Percentiles rank a stretch among this genome's conserved stretches.
These are phyloP conservation scores for Austroboletus rostrupii DNA, from an alignment of 1,284 basidiomycete species.

Conservation along the genomic window DNA sequence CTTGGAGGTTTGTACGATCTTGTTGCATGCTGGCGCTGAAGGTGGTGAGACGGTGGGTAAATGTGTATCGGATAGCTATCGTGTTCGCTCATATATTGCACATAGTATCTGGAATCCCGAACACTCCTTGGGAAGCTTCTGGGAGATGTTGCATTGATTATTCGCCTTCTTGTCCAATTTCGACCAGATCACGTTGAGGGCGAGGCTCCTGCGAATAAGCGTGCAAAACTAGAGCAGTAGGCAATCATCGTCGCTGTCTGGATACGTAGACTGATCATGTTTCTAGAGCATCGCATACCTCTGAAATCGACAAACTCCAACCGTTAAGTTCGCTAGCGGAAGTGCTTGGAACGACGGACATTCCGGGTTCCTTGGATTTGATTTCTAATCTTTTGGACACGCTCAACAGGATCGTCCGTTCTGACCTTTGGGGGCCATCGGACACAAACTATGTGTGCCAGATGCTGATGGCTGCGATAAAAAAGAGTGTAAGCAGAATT, in stretches of 20 bases:
- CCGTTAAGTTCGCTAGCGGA: slow-evolving; percentile 67
- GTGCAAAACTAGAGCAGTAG: slow-evolving; percentile 56
- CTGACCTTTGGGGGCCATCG: slow-evolving; percentile 42
- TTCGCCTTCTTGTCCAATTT: slow-evolving; percentile 55
- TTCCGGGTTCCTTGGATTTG: slow-evolving; percentile 70
- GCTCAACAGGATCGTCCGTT: slow-evolving; percentile 59
- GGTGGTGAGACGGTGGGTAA: slow-evolving; percentile 46
- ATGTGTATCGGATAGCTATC: not conserved
- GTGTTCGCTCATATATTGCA: slow-evolving; percentile 1
- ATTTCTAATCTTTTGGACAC: slow-evolving; percentile 74
- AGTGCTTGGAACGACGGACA: slow-evolving; percentile 57
- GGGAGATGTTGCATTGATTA: slow-evolving; percentile 49
- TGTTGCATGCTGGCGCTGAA: slow-evolving; percentile 49
- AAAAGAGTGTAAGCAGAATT: slow-evolving; percentile 64
- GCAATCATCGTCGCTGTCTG: slow-evolving; percentile 20
- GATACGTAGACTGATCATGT: not conserved
- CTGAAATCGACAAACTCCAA: slow-evolving; percentile 38
- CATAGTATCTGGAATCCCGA: slow-evolving; percentile 50
- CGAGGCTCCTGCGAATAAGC: slow-evolving; percentile 54
- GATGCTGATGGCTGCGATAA: slow-evolving; percentile 78
- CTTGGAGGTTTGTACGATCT: slow-evolving; percentile 47
- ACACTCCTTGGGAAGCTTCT: slow-evolving; percentile 46
- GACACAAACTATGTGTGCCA: slow-evolving; percentile 84
- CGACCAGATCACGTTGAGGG: slow-evolving; percentile 41
- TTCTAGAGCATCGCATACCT: slow-evolving; percentile 12